Base-by-base conservation (phyloP, 495 filamentous ascomycete species). In the Acidiella bohemica region DNA sequence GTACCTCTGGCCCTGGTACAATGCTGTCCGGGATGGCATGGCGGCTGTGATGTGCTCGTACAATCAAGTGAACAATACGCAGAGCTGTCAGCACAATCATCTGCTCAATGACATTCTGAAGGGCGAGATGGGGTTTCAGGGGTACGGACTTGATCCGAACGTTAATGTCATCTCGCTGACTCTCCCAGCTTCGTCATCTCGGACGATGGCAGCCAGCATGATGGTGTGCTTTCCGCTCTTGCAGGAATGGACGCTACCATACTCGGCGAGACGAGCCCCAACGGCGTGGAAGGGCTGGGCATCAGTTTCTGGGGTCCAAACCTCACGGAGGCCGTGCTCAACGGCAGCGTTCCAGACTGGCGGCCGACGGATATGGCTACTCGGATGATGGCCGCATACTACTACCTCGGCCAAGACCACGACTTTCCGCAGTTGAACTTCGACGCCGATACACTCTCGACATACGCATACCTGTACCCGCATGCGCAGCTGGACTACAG, bases 191-290 rank as follows among this genome's bases (percentile, higher is more conserved):
- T 94, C 54, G 57, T 88, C 45, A 80, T 87, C 78, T 84, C 73
- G 44, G 85, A 93, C 53, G 93, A 85, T 85, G 65, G 71, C 56
- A 85, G 83, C 5, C 85, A 93, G 51, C 80, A 90, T 56, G 72
- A 78, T 17, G 90, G 90, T 53, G 84, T 80, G 12, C 67, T 72
- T 17, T 67, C 67, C 42, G 81, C 82, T 24, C 62, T 84, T 17
- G 90, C 90, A 32, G 90, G 90, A 4, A 60, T 95, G 32, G 88
- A 97, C 55, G 93, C 94, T 86, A 73, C 76, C 5, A 95, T 95
- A 86, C 76, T 76, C 18, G 74, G 80, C 53, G 38, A 12, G 24
- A 29, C 35, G 4, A 95, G n/a, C 25, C 87, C 90, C 26, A 10
- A 5, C 19, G 72, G 76, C 5, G 41, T 54, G 20, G 87, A 93